phyloP scores from a whole-genome alignment of 2,329 filamentous ascomycete genomes.

The Dothideomycetidae sp. region DNA sequence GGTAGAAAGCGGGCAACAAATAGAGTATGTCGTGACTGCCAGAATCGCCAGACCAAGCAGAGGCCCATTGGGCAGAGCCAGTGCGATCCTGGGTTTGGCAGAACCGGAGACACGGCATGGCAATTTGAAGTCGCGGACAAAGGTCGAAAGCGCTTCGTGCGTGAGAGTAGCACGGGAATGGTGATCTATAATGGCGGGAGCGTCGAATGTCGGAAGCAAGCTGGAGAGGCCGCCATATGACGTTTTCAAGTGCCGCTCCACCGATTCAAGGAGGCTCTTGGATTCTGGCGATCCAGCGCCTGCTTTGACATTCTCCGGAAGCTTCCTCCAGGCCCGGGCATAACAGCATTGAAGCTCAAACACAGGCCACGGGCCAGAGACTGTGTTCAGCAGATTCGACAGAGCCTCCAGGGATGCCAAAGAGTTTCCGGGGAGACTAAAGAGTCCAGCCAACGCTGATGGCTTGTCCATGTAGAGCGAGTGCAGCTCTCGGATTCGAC shows the following conservation, averaged over 20 bases:
- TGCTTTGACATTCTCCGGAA: conserved; percentile 26
- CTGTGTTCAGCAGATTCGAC: conserved; percentile 15
- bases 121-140: conserved; percentile 18
- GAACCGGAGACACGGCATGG: conserved; percentile 12
- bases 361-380: conserved; percentile 18
- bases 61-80: conserved; percentile 41
- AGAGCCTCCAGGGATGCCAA: conserved; percentile 17
- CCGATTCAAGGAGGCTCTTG: conserved; percentile 1
- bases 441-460: conserved; percentile 1
- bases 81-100: conserved; percentile 33
- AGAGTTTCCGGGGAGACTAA: conserved; percentile 12
- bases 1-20: conserved; percentile 38
- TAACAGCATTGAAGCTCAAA: conserved; percentile 23
- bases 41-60: conserved; percentile 38
- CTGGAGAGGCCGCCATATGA: conserved; percentile 19
- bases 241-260: conserved; percentile 17
- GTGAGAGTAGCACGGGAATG: conserved; percentile 16
- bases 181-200: conserved; percentile 20
- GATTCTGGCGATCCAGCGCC: conserved; percentile 14
- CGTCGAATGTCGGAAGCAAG: conserved; percentile 15
- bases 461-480: not conserved
- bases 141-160: conserved; percentile 17
- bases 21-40: conserved; percentile 37
- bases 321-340: conserved; percentile 23
- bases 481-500: not conserved